phyloP scores from a whole-genome alignment of 2,329 filamentous ascomycete species.

The Trichoderma koningii region DNA sequence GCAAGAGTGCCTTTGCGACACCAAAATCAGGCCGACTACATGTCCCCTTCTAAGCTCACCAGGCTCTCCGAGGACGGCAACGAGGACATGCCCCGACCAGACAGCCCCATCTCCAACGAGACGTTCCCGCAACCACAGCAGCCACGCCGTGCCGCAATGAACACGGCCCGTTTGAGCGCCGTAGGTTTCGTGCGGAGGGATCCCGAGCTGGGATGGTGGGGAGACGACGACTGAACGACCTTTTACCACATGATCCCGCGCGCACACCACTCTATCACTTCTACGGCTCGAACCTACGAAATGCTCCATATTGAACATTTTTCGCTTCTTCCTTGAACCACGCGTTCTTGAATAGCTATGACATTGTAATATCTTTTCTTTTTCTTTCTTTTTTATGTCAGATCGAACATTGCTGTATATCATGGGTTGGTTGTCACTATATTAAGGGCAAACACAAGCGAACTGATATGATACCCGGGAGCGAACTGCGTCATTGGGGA shows the following conservation, averaged over 20 bases:
- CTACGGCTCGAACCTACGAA: neutral
- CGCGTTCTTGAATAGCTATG: neutral
- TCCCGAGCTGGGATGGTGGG: constrained; percentile 43
- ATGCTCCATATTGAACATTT: neutral
- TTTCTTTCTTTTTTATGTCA: neutral
- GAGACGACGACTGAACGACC: constrained; percentile 43
- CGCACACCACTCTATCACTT: neutral
- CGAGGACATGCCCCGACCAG: constrained; percentile 44
- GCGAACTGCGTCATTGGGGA: constrained; percentile 9
- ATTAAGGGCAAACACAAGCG: constrained; percentile 12
- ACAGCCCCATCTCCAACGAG: constrained; percentile 45
- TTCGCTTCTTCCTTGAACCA: constrained; percentile 3
- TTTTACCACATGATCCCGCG: neutral
- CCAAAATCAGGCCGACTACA: constrained; percentile 1
- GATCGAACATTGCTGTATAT: constrained; percentile 18
- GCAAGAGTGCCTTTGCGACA: neutral
- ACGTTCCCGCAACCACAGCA: constrained; percentile 35
- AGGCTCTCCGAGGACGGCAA: constrained; percentile 28
- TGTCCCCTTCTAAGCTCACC: constrained; percentile 12
- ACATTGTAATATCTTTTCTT: constrained; percentile 1
- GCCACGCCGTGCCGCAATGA: constrained; percentile 36
- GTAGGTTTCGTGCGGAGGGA: constrained; percentile 35
- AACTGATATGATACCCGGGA: constrained; percentile 27
- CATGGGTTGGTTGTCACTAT: constrained; percentile 17
- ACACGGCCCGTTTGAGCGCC: constrained; percentile 44